phyloP scores from a whole-genome alignment of 805 yeast genomes.

The Spathaspora passalidarum region DNA sequence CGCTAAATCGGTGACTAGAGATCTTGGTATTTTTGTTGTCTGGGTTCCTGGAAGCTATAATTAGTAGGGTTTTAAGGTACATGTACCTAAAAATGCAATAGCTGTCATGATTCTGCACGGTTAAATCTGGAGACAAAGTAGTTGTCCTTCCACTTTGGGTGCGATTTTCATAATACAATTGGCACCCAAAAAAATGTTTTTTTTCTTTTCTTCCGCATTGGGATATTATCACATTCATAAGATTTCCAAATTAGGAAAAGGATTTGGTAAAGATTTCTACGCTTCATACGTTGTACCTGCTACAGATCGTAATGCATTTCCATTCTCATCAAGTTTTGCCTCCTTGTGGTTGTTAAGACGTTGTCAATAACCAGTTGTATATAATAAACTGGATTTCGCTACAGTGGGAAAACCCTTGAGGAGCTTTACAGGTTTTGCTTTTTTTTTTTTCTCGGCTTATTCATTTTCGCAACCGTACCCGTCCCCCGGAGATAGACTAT shows the following conservation, averaged over 20 bases:
- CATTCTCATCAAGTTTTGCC: background rate
- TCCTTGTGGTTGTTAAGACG: background rate
- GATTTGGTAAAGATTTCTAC: background rate
- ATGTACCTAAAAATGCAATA: no score
- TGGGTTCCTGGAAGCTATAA: background rate
- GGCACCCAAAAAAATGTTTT: background rate
- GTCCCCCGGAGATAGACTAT: background rate
- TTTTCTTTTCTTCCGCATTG: background rate
- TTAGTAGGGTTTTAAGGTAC: background rate
- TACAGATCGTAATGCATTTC: background rate
- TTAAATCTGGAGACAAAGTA: no score
- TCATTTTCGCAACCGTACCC: background rate
- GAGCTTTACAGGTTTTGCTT: background rate
- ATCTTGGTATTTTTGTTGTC: background rate
- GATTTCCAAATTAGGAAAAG: background rate
- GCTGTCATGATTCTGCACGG: background rate
- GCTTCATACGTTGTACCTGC: background rate
- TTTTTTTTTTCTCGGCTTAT: background rate
- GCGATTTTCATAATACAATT: background rate
- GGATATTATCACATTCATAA: background rate
- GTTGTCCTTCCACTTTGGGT: background rate
- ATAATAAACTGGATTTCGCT: background rate
- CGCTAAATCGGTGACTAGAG: no score
- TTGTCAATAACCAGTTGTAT: background rate
- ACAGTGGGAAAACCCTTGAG: background rate